These are phyloP conservation scores for Backusella macrospora DNA, from an alignment of 192 early-diverging fungal genomes.

Conservation along the genomic window DNA sequence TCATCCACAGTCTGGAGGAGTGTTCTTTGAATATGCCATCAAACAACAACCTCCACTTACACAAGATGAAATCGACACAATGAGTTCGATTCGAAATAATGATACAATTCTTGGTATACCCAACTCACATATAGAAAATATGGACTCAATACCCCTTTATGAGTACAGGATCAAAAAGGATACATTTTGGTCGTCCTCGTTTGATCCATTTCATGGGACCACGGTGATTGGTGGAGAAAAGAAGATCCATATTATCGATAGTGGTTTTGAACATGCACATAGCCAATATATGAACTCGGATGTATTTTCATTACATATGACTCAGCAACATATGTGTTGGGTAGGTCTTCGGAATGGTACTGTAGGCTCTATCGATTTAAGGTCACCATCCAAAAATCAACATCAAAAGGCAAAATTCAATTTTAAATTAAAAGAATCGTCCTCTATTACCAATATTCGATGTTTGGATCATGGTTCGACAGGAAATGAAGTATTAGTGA, in stretches of 20 bases:
- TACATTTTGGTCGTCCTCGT: neutral
- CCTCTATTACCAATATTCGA: constrained; percentile 3
- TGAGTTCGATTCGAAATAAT: neutral
- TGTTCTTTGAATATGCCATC: constrained; percentile 1
- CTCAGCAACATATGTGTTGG: neutral
- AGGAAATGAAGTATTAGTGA: neutral
- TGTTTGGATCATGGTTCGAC: neutral
- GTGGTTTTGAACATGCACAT: neutral
- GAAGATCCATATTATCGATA: neutral
- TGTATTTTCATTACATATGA: neutral
- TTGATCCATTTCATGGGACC: neutral
- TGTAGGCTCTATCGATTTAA: neutral
- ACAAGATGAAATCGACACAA: neutral
- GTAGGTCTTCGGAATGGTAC: neutral
- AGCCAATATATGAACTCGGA: neutral
- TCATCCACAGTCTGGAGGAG: neutral
- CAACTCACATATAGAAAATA: neutral
- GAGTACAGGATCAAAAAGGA: neutral
- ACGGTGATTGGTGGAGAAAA: neutral
- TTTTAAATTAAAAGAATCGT: neutral
- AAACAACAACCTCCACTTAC: neutral
- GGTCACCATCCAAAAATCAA: neutral
- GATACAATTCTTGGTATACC: neutral
- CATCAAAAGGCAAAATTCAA: neutral
- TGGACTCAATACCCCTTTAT: neutral